Conservation (phyloP, 352 stramenopile genomes). For the Phytophthora aleatoria region DNA sequence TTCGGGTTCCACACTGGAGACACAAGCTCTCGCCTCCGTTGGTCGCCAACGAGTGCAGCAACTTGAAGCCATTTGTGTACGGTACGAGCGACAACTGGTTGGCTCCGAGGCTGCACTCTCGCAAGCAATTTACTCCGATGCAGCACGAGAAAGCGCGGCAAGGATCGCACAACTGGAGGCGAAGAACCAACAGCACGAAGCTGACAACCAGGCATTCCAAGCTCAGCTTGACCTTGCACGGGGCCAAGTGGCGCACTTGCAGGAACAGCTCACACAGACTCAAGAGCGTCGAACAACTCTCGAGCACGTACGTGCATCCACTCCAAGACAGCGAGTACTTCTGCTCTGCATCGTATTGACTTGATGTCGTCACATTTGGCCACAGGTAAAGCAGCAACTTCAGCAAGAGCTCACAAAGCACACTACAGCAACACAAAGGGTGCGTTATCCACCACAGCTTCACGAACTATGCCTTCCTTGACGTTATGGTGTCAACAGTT, state of each 20-base stretch:
- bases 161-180: slow-evolving; percentile 45
- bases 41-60: slow-evolving; percentile 49
- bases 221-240: slow-evolving; percentile 29
- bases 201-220: slow-evolving; percentile 39
- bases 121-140: slow-evolving; percentile 48
- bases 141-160: slow-evolving; percentile 40
- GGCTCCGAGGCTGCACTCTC: slow-evolving; percentile 56
- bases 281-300: slow-evolving; percentile 30
- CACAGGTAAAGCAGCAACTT: slow-evolving; percentile 31
- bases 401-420: slow-evolving; percentile 36
- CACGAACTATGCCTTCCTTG: neutral
- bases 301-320: slow-evolving; percentile 27
- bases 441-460: slow-evolving; percentile 6
- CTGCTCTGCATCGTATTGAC: neutral
- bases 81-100: slow-evolving; percentile 59
- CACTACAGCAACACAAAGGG: slow-evolving; percentile 40
- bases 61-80: slow-evolving; percentile 40
- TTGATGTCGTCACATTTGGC: neutral
- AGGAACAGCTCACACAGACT: slow-evolving; percentile 31
- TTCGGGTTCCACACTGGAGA: slow-evolving; percentile 33
- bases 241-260: slow-evolving; percentile 20
- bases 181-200: slow-evolving; percentile 34
- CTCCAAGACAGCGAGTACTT: neutral
- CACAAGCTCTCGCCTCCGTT: slow-evolving; percentile 46
- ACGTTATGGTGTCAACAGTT: slow-evolving; percentile 38